Conservation (phyloP, 2,329 filamentous ascomycete genomes). For the Colletotrichum shisoi region DNA sequence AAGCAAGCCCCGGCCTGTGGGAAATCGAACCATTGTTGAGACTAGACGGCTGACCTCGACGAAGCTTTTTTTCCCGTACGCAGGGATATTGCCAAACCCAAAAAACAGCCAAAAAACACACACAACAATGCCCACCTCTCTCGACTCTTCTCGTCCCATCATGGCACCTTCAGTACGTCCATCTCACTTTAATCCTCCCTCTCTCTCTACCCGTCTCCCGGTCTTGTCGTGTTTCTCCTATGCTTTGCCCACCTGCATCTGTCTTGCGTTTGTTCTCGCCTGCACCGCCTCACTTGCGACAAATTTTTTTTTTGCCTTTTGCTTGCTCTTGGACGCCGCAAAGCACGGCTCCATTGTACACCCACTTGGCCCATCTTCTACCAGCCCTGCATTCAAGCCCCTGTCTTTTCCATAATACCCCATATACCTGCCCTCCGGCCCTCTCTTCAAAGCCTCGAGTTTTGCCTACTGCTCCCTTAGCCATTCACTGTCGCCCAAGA, state of each 20-base stretch:
- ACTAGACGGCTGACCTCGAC: constrained; percentile 30
- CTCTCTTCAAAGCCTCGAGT: constrained; percentile 17
- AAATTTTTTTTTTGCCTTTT: background rate
- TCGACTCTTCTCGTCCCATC: constrained; percentile 68
- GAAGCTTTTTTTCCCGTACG: constrained; percentile 27
- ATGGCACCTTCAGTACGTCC: constrained; percentile 68
- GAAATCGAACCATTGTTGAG: constrained; percentile 36
- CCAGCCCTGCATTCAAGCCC: constrained; percentile 5
- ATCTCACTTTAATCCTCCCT: constrained; percentile 12
- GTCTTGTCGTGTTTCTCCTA: constrained; percentile 20
- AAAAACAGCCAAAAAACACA: constrained; percentile 8
- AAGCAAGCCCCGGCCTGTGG: constrained; percentile 37
- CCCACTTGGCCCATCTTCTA: constrained; percentile 29
- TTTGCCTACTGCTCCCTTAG: constrained; percentile 5
- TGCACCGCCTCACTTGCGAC: constrained; percentile 15
- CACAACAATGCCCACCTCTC: constrained; percentile 62
- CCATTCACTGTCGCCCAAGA: constrained; percentile 5
- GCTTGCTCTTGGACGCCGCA: constrained; percentile 22
- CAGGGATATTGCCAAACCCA: constrained; percentile 32
- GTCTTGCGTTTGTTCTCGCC: constrained; percentile 23
- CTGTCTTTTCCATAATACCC: constrained; percentile 19
- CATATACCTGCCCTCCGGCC: constrained; percentile 21
- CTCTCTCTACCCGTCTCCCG: constrained; percentile 22
- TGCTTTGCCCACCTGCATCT: background rate
- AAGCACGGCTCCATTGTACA: constrained; percentile 11